Base-by-base conservation (phyloP, 352 stramenopile species). In the Albugo candida region DNA sequence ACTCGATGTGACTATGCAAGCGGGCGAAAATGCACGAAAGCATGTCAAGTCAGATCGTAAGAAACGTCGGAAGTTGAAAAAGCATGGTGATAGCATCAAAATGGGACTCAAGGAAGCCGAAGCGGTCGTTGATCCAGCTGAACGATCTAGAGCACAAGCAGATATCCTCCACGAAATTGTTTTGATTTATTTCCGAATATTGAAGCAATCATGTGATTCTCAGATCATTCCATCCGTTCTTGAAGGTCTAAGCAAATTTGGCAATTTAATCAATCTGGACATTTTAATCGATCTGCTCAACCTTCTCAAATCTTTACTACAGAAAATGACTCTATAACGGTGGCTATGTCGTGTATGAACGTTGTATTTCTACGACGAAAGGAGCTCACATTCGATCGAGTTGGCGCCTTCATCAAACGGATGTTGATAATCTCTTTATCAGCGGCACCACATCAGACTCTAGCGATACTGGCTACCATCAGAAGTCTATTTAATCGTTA, bases 241-340 rank as follows among this genome's bases (percentile, higher is more conserved):
- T 16, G 74, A 86, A 51, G 93, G 93, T 1, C 69, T 98, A 38
- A 75, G 83, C 37, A 97, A 97, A 55, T 97, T 94, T 70, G 89
- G 87, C 13, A 95, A 97, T 70, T 52, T 98, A 11, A 97, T 98
- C 51, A 97, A 98, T 58, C 68, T 98, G n/a, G 92, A 98, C 62
- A 97, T 96, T 35, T 93, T 98, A 64, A 83, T 95, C 20, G 89
- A 98, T 59, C 57, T 98, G 41, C 68, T 98, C 49, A 94, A 89
- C 51, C 83, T 97, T 36, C 71, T 98, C 20, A 97, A 97, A 60
- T 64, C 83, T 19, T 65, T 97, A 49, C 66, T 97, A 20, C 72
- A 75, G 31, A 63, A 91, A 48, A 53, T 50, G 20, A 51, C 19
- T 36, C 47, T 45, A 81, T 87, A 40, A 54, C 53, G n/a, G 77